Evolutionary conservation across 1,284 basidiomycete genomes (phyloP).

Genomic region (Austroboletus novae-zelandiae): DNA sequence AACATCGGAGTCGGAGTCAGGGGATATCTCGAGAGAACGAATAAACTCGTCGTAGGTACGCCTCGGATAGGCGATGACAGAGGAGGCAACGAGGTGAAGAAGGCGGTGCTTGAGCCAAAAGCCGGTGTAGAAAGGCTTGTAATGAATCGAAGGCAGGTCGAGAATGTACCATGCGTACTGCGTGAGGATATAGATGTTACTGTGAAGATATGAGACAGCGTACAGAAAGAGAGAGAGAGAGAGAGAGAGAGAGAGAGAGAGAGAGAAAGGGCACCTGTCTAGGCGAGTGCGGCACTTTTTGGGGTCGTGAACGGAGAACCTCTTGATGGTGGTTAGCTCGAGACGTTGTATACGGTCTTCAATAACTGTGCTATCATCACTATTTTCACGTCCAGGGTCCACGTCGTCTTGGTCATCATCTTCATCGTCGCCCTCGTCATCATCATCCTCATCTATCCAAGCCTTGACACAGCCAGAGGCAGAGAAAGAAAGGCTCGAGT

Average conservation of each 20-base stretch:
- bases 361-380: conserved; percentile 18
- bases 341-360: conserved; percentile 35
- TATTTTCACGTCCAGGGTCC: conserved; percentile 29
- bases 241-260: not conserved
- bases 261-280: conserved; percentile 36
- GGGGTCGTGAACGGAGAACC: conserved; percentile 47
- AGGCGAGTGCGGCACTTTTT: conserved; percentile 25
- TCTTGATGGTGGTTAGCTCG: conserved; percentile 42
- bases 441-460: conserved; percentile 29
- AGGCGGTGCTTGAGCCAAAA: conserved; percentile 51
- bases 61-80: conserved; percentile 32
- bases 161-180: conserved; percentile 63
- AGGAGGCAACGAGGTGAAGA: conserved; percentile 44
- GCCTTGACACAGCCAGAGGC: conserved; percentile 37
- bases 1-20: conserved; percentile 22
- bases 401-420: conserved; percentile 19
- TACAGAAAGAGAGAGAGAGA: not conserved
- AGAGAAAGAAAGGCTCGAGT: conserved; percentile 20
- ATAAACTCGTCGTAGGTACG: conserved; percentile 41
- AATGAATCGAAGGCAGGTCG: conserved; percentile 42
- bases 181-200: conserved; percentile 43
- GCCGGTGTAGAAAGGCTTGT: conserved; percentile 39
- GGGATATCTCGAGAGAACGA: conserved; percentile 31
- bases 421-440: conserved; percentile 20
- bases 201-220: conserved; percentile 15